Evolutionary conservation across 75 land plant genomes (phyloP), one percentile per base, ranked within the genome.

Genomic region (Pinus taeda): DNA sequence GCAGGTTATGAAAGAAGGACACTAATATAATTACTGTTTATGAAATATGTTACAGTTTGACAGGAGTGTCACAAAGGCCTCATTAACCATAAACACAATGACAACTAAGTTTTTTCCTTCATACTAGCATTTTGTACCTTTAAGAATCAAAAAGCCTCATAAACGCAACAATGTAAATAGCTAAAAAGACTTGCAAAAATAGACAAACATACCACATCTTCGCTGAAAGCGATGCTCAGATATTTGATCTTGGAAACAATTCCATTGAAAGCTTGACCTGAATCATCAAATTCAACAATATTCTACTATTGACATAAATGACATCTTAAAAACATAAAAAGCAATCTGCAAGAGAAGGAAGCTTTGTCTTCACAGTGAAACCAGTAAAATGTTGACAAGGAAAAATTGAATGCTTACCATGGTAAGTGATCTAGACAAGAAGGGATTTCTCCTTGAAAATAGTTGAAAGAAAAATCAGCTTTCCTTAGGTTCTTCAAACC

Each of bases 331-430:
- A 6, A 33, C 15, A 36, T 33, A 12, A 5, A 9, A 49, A 49
- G 12, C 12, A 64, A 64, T 64, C 18, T 37, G 36, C 36, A 2
- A 30, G 17, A 26, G 80, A 84, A 33, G 42, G 61, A 39, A 76
- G 76, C 61, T 74, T 80, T 59, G 60, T 83, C 18, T 57, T 18
- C 74, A 61, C 37, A 14, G 61, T 57, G 74, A 76, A 56, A 76
- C 76, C 22, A 83, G 76, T n/a, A 61, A 75, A 66, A 82, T 81
- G 15, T 77, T 79, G 57, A 59, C 70, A 80, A 74, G 13, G 58
- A 66, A 56, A 49, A 24, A 42, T 60, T 57, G 42, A 18, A 69
- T 71, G 21, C 59, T 61, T 22, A 33, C 57, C 26, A 71, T 55
- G 45, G 15, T 67, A 76, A 58, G 73, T 77, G 70, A 77, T 55